These are phyloP conservation scores for Clonostachys chloroleuca DNA, from an alignment of 2,329 filamentous ascomycete species.

Conservation along the genomic window DNA sequence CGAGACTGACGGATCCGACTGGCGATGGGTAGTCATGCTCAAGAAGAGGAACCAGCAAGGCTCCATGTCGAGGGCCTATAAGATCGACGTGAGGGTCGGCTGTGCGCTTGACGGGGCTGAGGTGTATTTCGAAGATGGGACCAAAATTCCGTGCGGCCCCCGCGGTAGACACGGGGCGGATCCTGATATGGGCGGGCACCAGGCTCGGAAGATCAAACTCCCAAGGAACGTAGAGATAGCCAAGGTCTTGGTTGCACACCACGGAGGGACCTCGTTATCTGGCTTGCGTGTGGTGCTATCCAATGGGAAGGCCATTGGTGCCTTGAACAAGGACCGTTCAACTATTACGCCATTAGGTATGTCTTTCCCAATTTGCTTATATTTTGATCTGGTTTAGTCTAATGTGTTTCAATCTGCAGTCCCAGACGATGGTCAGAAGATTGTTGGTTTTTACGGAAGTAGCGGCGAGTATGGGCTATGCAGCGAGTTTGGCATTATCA, in stretches of 20 bases:
- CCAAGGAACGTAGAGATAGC: conserved; percentile 13
- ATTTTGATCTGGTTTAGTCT: background rate
- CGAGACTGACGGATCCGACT: conserved; percentile 9
- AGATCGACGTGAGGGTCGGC: conserved; percentile 39
- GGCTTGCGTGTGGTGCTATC: conserved; percentile 14
- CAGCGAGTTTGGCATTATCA: conserved; percentile 42
- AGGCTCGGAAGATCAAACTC: conserved; percentile 14
- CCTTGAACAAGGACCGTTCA: conserved; percentile 6
- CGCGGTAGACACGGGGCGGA: conserved; percentile 8
- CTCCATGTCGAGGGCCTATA: conserved; percentile 25
- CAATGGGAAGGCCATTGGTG: conserved; percentile 11
- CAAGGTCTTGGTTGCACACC: conserved; percentile 12
- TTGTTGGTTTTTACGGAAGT: conserved; percentile 40
- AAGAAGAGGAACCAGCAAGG: conserved; percentile 19
- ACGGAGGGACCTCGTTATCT: too few species aligned
- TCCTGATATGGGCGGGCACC: conserved; percentile 20
- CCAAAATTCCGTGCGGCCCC: conserved; percentile 34
- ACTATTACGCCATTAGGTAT: conserved; percentile 1
- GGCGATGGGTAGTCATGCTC: conserved; percentile 24
- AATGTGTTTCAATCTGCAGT: conserved; percentile 12
- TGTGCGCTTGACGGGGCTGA: conserved; percentile 36
- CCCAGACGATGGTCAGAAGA: conserved; percentile 24
- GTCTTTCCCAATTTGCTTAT: background rate
- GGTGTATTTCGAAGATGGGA: conserved; percentile 37
- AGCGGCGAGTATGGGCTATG: conserved; percentile 18